Base-by-base conservation (phyloP, 1,139 yeast genomes). In the Protomyces pachydermus region DNA sequence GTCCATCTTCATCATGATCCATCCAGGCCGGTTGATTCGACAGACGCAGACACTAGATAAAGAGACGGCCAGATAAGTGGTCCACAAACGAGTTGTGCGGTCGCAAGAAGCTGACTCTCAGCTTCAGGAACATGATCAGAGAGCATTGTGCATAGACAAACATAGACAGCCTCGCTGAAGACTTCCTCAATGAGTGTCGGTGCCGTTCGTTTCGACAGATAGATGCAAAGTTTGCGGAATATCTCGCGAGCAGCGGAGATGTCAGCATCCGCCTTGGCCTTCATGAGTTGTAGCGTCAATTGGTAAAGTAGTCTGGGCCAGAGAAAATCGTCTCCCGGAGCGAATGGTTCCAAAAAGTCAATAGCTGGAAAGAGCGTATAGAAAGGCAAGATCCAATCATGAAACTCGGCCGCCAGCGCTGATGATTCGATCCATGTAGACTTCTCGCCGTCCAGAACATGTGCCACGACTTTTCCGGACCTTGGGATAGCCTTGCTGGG, bases 181-280 rank as follows among this genome's bases (percentile, higher is more conserved):
- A 42, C 48, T 42, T 42, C 48, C n/a, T 42, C 48, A 42, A 42
- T 18, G 23, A 42, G 48, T 4, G 48, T 42, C 48, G 23, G 48
- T 9, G 48, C 48, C 48, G 28, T 42, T 42, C n/a, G 48, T 42
- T 42, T 42, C 48, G 48, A 42, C 23, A 42, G 12, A 42, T 42
- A 42, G 48, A 42, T 42, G 23, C 48, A 42, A 16, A 42, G 23
- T 42, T 42, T 42, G 48, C 48, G 48, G 48, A 42, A 42, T 18
- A 42, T 42, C 48, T 42, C 48, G 48, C 48, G 48, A 42, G 48
- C 48, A 42, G 48, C 48, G n/a, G 48, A 42, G 48, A 42, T 14
- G 48, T 42, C 48, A 16, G 9, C 23, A 18, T 42, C 23, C 3
- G 48, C 48, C 48, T 42, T 42, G 48, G 48, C 23, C 48, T 42